Percentiles rank a stretch among this genome's conserved stretches.
phyloP scores from a whole-genome alignment of 108 stramenopile species.

The Discostella stelligeroides region DNA sequence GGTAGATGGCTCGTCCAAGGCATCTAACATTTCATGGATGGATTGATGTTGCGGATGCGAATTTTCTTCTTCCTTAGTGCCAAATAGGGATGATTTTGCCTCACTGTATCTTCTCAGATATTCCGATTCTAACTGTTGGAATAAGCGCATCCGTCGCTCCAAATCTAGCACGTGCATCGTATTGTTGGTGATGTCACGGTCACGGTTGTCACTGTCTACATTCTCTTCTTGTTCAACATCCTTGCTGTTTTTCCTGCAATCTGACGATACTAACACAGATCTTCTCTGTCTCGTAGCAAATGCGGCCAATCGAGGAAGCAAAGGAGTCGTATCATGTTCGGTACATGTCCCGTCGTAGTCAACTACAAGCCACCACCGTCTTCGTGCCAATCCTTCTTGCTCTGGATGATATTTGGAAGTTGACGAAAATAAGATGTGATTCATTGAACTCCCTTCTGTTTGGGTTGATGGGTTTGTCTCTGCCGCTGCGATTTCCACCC shows the following conservation, averaged over 20 bases:
- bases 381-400: slow-evolving; percentile 15
- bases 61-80: not conserved
- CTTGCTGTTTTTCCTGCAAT: not conserved
- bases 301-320: slow-evolving; percentile 54
- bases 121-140: slow-evolving; percentile 48
- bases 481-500: too few relatives aligned
- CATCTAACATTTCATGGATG: slow-evolving; percentile 49
- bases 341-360: slow-evolving; percentile 67
- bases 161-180: slow-evolving; percentile 35
- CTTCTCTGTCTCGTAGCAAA: slow-evolving; percentile 37
- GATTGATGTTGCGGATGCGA: slow-evolving; percentile 16
- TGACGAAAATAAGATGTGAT: slow-evolving; percentile 3
- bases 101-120: slow-evolving; percentile 42
- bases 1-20: slow-evolving; percentile 56
- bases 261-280: slow-evolving; percentile 10
- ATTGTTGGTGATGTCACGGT: not conserved
- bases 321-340: slow-evolving; percentile 53
- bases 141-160: slow-evolving; percentile 37
- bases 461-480: too few relatives aligned
- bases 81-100: slow-evolving; percentile 26
- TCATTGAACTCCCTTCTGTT: too few relatives aligned
- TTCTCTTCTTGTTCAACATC: not conserved
- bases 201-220: not conserved
- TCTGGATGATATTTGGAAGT: slow-evolving; percentile 23
- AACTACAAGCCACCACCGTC: slow-evolving; percentile 50